These are phyloP conservation scores for Cotoneaster glaucophyllus DNA, from an alignment of 306 rosid genomes.

Conservation along the genomic window DNA sequence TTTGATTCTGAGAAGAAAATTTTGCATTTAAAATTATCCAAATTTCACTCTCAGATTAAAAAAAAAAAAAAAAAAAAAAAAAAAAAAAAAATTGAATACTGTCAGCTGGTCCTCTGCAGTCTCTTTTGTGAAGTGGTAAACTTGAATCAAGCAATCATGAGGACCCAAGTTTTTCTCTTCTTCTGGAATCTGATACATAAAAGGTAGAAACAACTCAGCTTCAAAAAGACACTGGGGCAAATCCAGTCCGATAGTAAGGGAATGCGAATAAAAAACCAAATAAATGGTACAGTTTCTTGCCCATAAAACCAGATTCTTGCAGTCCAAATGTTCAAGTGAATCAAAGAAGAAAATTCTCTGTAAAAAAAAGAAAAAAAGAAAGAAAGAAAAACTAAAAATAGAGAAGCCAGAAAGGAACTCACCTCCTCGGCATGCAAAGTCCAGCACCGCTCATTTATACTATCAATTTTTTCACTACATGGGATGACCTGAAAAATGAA, in stretches of 20 bases:
- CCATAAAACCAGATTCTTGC: not conserved
- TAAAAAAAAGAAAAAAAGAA: too few species aligned
- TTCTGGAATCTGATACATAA: conserved; percentile 56
- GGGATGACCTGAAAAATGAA: conserved; percentile 48
- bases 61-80: too few species aligned
- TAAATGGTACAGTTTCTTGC: not conserved
- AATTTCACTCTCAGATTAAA: not conserved
- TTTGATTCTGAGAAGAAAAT: not conserved
- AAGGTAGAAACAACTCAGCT: not conserved
- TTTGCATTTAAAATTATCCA: not conserved
- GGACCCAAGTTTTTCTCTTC: conserved; percentile 70
- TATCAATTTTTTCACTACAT: conserved; percentile 54
- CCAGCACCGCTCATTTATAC: conserved; percentile 71
- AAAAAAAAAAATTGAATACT: conserved; percentile 14
- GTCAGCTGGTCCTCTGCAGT: conserved; percentile 49
- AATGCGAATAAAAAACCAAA: not conserved
- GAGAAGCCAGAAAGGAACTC: not conserved
- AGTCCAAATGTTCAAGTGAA: not conserved
- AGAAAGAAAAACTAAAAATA: not conserved
- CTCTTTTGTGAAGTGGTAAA: conserved; percentile 77
- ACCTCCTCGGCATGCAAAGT: conserved; percentile 77
- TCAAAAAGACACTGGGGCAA: not conserved
- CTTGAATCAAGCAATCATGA: conserved; percentile 76
- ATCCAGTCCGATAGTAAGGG: not conserved
- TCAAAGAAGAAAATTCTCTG: not conserved